phyloP scores from a whole-genome alignment of 2,329 filamentous ascomycete species.

The Microsporum audouinii region DNA sequence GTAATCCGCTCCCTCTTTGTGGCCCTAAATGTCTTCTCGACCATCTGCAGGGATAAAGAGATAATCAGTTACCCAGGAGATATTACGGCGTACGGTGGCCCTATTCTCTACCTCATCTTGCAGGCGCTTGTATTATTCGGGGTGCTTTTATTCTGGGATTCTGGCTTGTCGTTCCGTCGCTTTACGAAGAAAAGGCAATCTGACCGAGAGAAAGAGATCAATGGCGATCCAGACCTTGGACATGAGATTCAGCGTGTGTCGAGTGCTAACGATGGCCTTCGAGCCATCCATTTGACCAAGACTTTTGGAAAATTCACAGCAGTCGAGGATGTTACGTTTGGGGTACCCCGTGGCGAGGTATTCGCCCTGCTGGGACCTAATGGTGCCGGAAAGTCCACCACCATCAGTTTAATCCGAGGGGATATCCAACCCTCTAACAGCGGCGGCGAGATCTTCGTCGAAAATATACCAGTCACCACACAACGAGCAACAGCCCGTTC shows the following conservation, averaged over 20 bases:
- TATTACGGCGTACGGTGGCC: slow-evolving; percentile 66
- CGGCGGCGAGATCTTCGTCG: slow-evolving; percentile 70
- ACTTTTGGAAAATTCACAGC: slow-evolving; percentile 63
- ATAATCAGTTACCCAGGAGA: slow-evolving; percentile 57
- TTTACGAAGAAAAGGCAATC: slow-evolving; percentile 35
- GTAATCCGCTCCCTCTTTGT: slow-evolving; percentile 64
- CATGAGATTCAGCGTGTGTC: slow-evolving; percentile 55
- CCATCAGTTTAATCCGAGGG: slow-evolving; percentile 79
- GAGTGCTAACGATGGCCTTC: slow-evolving; percentile 54
- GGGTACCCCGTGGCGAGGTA: slow-evolving; percentile 66
- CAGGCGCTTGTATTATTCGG: slow-evolving; percentile 62
- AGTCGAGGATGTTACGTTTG: slow-evolving; percentile 81
- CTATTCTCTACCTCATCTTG: slow-evolving; percentile 68
- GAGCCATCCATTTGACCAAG: slow-evolving; percentile 72
- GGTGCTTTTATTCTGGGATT: slow-evolving; percentile 68
- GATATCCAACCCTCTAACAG: slow-evolving; percentile 62
- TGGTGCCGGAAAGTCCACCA: slow-evolving; percentile 83
- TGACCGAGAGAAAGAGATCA: slow-evolving; percentile 29
- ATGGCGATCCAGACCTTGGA: slow-evolving; percentile 48
- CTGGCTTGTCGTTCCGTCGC: slow-evolving; percentile 53
- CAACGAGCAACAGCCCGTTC: slow-evolving; percentile 60
- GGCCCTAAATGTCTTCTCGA: slow-evolving; percentile 70
- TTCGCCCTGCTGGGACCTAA: slow-evolving; percentile 86
- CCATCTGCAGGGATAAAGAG: slow-evolving; percentile 55
- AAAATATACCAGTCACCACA: slow-evolving; percentile 61